Evolutionary conservation across 495 filamentous ascomycete species (phyloP), one percentile per base, ranked within the genome.

Genomic region (Tricharina praecox): DNA sequence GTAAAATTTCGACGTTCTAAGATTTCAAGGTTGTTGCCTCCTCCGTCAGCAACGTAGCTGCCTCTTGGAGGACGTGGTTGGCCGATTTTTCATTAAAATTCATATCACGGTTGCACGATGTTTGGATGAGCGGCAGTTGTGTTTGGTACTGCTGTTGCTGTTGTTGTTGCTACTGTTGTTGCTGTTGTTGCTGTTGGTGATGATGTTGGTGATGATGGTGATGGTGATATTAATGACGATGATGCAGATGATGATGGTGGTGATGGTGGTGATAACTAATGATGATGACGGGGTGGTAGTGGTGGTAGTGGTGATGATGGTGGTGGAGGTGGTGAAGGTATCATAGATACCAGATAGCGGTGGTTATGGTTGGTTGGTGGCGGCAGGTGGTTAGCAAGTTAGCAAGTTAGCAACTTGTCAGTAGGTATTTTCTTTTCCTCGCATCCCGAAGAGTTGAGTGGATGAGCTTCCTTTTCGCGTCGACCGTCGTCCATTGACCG

Each of bases 91-190:
- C 34, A 37, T 37, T 37, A 9, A 5, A 37, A 9, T 37, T 37
- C 16, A 37, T 37, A 37, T 37, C 28, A 13, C 13, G 28, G 34
- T 37, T 37, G 34, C 34, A 37, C 34, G 9, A 37, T 32, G 28
- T 32, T n/a, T n/a, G n/a, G n/a, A n/a, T n/a, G 13, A 32, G 16
- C 34, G 34, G 34, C 34, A 37, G 34, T 37, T 37, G 34, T 37
- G 8, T 37, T 7, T 7, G 28, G 13, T 7, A 32, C 7, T 32
- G 28, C 7, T 7, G 13, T 32, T 32, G 28, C 13, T 7, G 28
- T 7, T 7, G 28, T 13, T 7, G 7, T 32, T 7, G 7, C 28
- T 32, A 7, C 13, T 13, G 7, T 32, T 13, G 28, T 7, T 32
- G 7, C 7, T 7, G 13, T 7, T 13, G 7, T 13, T 13, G 28